These are phyloP conservation scores for Crithidia fasciculata DNA, from an alignment of 208 protist species.

Conservation along the genomic window DNA sequence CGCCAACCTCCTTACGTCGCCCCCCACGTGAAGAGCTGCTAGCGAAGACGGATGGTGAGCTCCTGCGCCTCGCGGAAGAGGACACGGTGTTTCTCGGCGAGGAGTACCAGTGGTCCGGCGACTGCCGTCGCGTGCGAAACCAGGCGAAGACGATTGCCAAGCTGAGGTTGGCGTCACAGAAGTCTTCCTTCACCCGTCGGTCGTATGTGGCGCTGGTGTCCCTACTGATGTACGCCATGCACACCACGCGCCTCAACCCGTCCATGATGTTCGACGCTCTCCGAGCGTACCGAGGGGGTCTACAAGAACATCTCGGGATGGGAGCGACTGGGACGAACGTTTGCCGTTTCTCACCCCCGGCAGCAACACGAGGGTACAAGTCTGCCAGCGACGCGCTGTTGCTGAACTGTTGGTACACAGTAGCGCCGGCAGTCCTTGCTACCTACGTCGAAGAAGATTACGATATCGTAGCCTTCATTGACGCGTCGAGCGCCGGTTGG, in stretches of 20 bases:
- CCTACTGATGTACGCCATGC: constrained; percentile 16
- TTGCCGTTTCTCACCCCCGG: constrained; percentile 8
- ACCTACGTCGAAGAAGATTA: constrained; percentile 1
- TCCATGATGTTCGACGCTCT: constrained; percentile 14
- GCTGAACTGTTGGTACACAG: constrained; percentile 4
- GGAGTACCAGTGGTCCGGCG: constrained; percentile 30
- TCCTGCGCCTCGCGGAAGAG: not conserved
- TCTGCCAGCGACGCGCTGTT: not conserved
- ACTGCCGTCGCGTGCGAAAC: constrained; percentile 31
- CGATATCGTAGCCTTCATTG: not conserved
- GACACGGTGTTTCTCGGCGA: constrained; percentile 20
- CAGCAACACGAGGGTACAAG: not conserved
- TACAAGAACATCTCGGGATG: constrained; percentile 1
- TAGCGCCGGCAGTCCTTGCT: not conserved
- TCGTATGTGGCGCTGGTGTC: constrained; percentile 11
- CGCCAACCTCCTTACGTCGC: constrained; percentile 2
- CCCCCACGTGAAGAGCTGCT: not conserved
- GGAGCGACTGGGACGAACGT: constrained; percentile 11
- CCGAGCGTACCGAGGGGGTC: constrained; percentile 11
- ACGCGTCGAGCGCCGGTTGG: constrained; percentile 5
- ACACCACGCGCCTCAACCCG: constrained; percentile 27
- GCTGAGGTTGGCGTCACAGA: constrained; percentile 20
- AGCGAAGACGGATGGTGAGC: not conserved
- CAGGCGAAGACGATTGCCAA: constrained; percentile 40
- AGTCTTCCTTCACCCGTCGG: constrained; percentile 1